Evolutionary conservation across 169 alveolate species (phyloP), one percentile per base, ranked within the genome.

Genomic region (Plasmodium reichenowi): DNA sequence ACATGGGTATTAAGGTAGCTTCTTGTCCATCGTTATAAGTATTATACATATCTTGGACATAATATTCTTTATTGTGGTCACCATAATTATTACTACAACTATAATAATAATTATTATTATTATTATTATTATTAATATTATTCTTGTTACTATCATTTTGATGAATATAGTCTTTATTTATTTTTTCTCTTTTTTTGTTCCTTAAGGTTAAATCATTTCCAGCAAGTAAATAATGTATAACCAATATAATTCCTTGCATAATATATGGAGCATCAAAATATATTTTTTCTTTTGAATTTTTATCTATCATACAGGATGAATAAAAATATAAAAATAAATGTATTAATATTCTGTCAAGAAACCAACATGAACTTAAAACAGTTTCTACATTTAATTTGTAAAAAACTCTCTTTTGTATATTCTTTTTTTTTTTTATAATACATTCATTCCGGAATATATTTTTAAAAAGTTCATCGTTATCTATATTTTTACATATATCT

Each of bases 351-450:
- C 92, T 50, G 47, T 86, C 92, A n/a, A 86, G 47, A 38, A 72
- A 86, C 92, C 92, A 86, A 24, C 76, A 67, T 12, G 92, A 86
- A 38, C 67, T 62, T 20, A 86, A 64, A 72, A 86, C 68, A 12
- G 92, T 71, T 71, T 86, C 92, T 13, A 86, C n/a, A 64, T 86
- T 86, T 60, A 86, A 52, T 72, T 86, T 86, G 71, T 86, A 86
- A 24, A 86, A 86, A 47, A 86, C 52, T 15, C 10, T 56, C 29
- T 59, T 86, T 6, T 63, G 24, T 60, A n/a, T 48, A 20, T 59
- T 59, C 60, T 71, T 71, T 62, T 72, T 72, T 71, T 52, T 71
- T 66, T 22, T 72, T 17, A 13, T 62, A 5, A 59, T 26, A 56
- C 17, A 7, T 48, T 45, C 8, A 9, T 68, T 15, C 59, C 0